Percentiles rank a stretch among this genome's conserved stretches.
Evolutionary conservation across 2,329 filamentous ascomycete genomes (phyloP).

Genomic region (Fusarium incarnatum): DNA sequence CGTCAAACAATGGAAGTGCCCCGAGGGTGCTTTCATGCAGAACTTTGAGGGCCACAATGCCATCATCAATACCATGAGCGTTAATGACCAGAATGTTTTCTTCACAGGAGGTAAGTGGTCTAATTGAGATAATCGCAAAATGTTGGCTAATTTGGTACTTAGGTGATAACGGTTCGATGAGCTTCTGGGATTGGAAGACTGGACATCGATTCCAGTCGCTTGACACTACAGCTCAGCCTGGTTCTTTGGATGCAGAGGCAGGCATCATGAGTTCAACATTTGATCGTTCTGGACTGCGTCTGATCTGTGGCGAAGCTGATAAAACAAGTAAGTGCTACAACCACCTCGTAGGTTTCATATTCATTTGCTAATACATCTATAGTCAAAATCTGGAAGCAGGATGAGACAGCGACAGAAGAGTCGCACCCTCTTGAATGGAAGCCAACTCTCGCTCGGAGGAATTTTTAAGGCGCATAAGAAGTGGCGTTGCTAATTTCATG

Average conservation of each 20-base stretch:
- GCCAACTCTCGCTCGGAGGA: conserved; percentile 80
- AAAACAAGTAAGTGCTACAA: conserved; percentile 77
- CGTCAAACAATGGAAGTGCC: conserved; percentile 99
- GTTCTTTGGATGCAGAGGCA: conserved; percentile 91
- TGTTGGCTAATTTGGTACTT: conserved; percentile 15
- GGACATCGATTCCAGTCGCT: conserved; percentile 90
- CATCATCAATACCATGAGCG: conserved; percentile 93
- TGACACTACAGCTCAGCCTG: conserved; percentile 93
- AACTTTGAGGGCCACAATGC: conserved; percentile 97
- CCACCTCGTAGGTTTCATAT: neutral
- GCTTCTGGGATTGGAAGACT: conserved; percentile 99
- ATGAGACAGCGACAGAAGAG: conserved; percentile 90
- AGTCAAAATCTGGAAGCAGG: conserved; percentile 97
- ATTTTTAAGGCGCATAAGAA: conserved; percentile 65
- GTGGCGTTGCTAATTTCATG: conserved; percentile 11
- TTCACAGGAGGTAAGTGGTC: conserved; percentile 78
- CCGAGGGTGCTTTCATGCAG: conserved; percentile 98
- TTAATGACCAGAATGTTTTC: conserved; percentile 94
- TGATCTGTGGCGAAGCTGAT: conserved; percentile 95
- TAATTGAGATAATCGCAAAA: too few species aligned
- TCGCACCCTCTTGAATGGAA: conserved; percentile 94
- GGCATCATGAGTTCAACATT: conserved; percentile 96
- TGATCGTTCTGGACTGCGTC: conserved; percentile 85
- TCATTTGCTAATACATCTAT: conserved; percentile 42
- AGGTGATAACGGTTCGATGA: conserved; percentile 93